Base-by-base conservation (phyloP, 75 land plant species). In the Larix kaempferi region DNA sequence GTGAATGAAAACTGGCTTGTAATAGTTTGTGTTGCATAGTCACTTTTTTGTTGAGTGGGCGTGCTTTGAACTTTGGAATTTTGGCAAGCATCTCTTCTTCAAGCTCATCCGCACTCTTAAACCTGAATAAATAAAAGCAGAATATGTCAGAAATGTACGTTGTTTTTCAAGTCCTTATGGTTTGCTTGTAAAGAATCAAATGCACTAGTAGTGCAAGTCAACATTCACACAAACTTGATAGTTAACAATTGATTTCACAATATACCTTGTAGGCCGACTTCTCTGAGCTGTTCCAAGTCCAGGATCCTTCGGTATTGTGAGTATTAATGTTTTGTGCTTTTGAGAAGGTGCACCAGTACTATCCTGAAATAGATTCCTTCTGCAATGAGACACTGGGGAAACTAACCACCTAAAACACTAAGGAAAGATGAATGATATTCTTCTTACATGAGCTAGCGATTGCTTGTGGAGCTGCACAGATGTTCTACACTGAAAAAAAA, bases 231-330 rank as follows among this genome's bases (percentile, higher is more conserved):
- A 44, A 44, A 44, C 10, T 44, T 6, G 52, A 41, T 44, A 44
- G 8, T 10, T 7, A 6, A 44, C 6, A 44, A 44, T 44, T 44
- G 52, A 44, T 44, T 44, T 10, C 52, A 44, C 0, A 44, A 6
- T 44, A 44, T 57, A 89, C 98, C 92, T 89, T 39, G 86, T 44
- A 13, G 88, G 86, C 63, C 92, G 87, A 26, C 89, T 84, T 69
- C 99, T 83, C 49, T 79, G 78, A 58, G 91, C 83, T 26, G 99
- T 97, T 71, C 79, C 84, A 0, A 97, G 86, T 37, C 85, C 85
- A 57, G 98, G 98, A 64, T 91, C 91, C 75, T 84, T 94, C 17
- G 99, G 99, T 59, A 82, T 77, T 27, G 99, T 98, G 62, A 91
- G 81, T 7, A 44, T 44, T 44, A 44, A 44, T 44, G 52, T 1